phyloP scores from a whole-genome alignment of 345 rosid species.

The Passiflora organensis region DNA sequence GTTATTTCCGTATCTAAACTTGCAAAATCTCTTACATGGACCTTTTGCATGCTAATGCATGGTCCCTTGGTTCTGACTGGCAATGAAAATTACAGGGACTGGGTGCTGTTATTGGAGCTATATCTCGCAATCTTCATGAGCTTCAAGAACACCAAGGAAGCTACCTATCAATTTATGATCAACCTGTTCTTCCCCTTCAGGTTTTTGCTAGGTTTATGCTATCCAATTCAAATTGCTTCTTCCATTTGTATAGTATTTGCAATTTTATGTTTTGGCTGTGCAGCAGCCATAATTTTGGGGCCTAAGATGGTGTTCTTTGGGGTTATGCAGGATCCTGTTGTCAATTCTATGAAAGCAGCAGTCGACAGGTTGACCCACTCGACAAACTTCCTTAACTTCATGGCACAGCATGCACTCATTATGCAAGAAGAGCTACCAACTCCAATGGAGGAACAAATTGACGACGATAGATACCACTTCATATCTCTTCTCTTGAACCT shows the following conservation, averaged over 20 bases:
- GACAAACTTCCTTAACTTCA: constrained; percentile 73
- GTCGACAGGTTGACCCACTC: constrained; percentile 83
- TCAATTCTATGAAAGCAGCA: constrained; percentile 71
- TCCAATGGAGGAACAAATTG: constrained; percentile 60
- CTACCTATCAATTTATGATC: constrained; percentile 86
- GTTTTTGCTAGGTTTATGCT: constrained; percentile 31
- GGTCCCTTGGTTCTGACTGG: not conserved
- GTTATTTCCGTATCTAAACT: constrained; percentile 14
- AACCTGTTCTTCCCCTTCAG: constrained; percentile 80
- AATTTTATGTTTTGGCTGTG: constrained; percentile 1
- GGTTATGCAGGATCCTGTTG: constrained; percentile 71
- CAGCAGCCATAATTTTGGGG: not conserved
- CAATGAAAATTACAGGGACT: constrained; percentile 53
- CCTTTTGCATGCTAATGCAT: not conserved
- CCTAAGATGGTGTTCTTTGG: constrained; percentile 11
- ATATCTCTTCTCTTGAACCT: constrained; percentile 69
- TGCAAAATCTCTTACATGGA: not conserved
- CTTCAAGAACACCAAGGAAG: constrained; percentile 97
- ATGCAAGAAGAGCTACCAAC: constrained; percentile 89
- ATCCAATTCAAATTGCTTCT: constrained; percentile 2
- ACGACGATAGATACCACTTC: constrained; percentile 75
- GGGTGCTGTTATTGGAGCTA: constrained; percentile 97
- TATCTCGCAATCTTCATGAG: constrained; percentile 97
- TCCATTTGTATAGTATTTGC: constrained; percentile 2
- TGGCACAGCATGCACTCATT: constrained; percentile 97